Evolutionary conservation across 2,329 filamentous ascomycete genomes (phyloP).

Genomic region (Trichophyton mentagrophytes): DNA sequence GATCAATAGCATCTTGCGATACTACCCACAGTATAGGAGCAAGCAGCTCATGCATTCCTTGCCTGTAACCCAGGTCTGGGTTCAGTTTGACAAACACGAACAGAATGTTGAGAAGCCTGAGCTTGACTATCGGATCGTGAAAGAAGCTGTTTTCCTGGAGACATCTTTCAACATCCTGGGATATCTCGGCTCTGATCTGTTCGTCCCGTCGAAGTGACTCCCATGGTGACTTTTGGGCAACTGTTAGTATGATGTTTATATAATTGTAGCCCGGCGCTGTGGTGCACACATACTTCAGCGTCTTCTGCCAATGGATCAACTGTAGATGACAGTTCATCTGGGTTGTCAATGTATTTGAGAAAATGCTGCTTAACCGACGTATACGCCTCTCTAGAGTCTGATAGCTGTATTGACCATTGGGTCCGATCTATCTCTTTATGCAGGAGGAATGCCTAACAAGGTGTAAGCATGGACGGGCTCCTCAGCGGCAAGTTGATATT

Average conservation of each 20-base stretch:
- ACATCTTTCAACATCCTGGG: conserved; percentile 82
- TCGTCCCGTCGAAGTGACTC: conserved; percentile 76
- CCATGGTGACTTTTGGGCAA: conserved; percentile 71
- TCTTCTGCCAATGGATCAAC: conserved; percentile 82
- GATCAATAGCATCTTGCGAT: conserved; percentile 64
- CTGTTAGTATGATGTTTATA: conserved; percentile 5
- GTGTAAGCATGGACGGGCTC: conserved; percentile 7
- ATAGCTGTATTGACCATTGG: conserved; percentile 56
- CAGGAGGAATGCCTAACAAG: conserved; percentile 59
- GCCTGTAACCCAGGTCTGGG: conserved; percentile 77
- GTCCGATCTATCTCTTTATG: conserved; percentile 53
- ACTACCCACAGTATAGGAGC: conserved; percentile 80
- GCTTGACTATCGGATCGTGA: conserved; percentile 63
- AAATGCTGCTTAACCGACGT: conserved; percentile 58
- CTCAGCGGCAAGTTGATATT: neutral
- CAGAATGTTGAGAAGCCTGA: conserved; percentile 71
- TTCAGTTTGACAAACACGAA: conserved; percentile 94
- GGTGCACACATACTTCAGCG: conserved; percentile 42
- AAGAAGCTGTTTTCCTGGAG: conserved; percentile 88
- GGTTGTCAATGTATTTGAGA: conserved; percentile 69
- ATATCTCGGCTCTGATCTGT: conserved; percentile 70
- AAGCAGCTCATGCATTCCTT: conserved; percentile 95
- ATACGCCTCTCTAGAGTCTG: conserved; percentile 62
- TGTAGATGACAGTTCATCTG: conserved; percentile 61
- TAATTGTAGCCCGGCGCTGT: no score